These are phyloP conservation scores for Pythium volutum DNA, from an alignment of 352 stramenopile genomes.

Conservation along the genomic window DNA sequence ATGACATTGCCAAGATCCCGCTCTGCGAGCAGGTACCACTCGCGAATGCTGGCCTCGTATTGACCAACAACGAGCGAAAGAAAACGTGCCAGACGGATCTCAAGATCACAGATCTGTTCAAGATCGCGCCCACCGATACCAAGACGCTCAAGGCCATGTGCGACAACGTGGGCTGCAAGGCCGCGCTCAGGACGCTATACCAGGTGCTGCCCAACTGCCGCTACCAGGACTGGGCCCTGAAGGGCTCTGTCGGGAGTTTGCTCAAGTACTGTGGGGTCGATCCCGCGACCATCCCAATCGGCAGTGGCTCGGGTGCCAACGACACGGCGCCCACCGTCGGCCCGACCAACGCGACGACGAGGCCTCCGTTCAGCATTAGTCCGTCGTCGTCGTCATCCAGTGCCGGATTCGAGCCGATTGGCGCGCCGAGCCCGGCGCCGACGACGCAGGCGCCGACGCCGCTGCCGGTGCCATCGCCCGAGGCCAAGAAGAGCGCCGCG, in stretches of 20 bases:
- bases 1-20: conserved; percentile 27
- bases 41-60: conserved; percentile 29
- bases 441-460: conserved; percentile 2
- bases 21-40: conserved; percentile 45
- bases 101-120: conserved; percentile 49
- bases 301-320: conserved; percentile 8
- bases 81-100: conserved; percentile 45
- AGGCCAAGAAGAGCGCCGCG: background rate
- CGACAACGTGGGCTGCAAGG: conserved; percentile 33
- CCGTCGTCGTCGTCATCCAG: conserved; percentile 1
- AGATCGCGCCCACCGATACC: conserved; percentile 23
- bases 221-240: conserved; percentile 49
- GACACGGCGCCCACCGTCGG: background rate
- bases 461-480: background rate
- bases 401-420: conserved; percentile 35
- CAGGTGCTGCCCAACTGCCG: conserved; percentile 54
- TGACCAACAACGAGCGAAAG: conserved; percentile 55
- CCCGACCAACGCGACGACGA: conserved; percentile 6
- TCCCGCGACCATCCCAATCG: conserved; percentile 17
- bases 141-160: conserved; percentile 38
- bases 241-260: conserved; percentile 35
- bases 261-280: conserved; percentile 51
- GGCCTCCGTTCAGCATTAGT: conserved; percentile 2
- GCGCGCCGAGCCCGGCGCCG: conserved; percentile 6
- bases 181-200: conserved; percentile 60